A percentile compares a stretch with the other conserved stretches of the same genome.
Conservation (phyloP, 140 eudicot genomes). For the Ambrosia hybrid region DNA sequence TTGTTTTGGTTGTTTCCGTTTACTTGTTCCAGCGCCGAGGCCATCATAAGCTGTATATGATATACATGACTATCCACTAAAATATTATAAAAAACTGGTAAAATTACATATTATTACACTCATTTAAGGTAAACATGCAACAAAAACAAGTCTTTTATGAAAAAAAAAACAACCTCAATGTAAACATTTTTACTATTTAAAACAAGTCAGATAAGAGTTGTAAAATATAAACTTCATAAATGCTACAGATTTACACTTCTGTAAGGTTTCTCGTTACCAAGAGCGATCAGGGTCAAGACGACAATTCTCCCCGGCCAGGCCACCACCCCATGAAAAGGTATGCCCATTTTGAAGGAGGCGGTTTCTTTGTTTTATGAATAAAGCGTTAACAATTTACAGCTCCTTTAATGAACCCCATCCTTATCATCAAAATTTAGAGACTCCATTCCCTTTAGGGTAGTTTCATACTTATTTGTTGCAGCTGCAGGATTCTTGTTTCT, state of each 20-base stretch:
- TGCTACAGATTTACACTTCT: slow-evolving; percentile 38
- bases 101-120: too few species aligned
- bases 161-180: not conserved
- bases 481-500: slow-evolving; percentile 41
- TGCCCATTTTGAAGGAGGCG: slow-evolving; percentile 13
- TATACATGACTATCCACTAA: too few species aligned
- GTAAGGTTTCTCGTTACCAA: slow-evolving; percentile 15
- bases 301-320: not conserved
- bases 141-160: not conserved
- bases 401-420: slow-evolving; percentile 34
- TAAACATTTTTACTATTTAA: slow-evolving; percentile 19
- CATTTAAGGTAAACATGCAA: too few species aligned
- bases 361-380: slow-evolving; percentile 22
- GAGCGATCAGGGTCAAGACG: not conserved
- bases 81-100: too few species aligned
- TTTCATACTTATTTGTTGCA: slow-evolving; percentile 42
- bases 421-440: slow-evolving; percentile 54
- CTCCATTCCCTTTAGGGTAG: slow-evolving; percentile 58
- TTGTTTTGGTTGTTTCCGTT: too few species aligned
- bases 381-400: slow-evolving; percentile 23
- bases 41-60: too few species aligned
- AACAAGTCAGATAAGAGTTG: slow-evolving; percentile 1
- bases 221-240: slow-evolving; percentile 4
- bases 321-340: not conserved
- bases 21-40: too few species aligned